Evolutionary conservation across 306 rosid species (phyloP).

Genomic region (Rosa multiflora): DNA sequence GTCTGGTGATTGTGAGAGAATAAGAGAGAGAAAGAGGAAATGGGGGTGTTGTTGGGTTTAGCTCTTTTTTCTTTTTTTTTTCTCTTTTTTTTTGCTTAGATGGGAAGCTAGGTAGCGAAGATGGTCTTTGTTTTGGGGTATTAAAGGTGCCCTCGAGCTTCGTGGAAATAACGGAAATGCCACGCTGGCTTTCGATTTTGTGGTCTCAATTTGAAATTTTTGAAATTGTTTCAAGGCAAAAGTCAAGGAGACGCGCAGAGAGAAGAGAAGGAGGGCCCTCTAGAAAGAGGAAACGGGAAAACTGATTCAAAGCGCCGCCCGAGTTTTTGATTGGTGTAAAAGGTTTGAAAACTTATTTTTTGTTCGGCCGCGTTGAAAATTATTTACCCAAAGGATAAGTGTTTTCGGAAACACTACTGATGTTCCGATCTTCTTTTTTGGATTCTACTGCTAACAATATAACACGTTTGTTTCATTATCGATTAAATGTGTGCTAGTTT

Average conservation of each 20-base stretch:
- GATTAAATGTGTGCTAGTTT: no score
- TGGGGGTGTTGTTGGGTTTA: neutral
- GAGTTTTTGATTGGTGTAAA: neutral
- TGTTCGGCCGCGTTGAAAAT: neutral
- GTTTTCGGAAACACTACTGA: no score
- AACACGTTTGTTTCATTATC: no score
- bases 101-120: conserved; percentile 54
- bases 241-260: conserved; percentile 15
- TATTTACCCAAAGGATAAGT: neutral
- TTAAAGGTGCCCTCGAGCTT: conserved; percentile 27
- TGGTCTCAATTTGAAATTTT: conserved; percentile 23
- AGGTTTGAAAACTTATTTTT: neutral
- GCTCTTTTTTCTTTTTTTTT: no score
- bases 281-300: neutral
- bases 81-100: conserved; percentile 54
- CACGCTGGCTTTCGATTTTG: conserved; percentile 19
- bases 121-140: conserved; percentile 9
- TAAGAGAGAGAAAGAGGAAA: neutral
- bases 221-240: neutral
- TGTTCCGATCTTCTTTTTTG: no score
- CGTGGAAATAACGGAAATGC: conserved; percentile 39
- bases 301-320: neutral
- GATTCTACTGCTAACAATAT: no score
- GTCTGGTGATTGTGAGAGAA: conserved; percentile 1
- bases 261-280: neutral